Base-by-base conservation (phyloP, 2,329 filamentous ascomycete genomes). In the Purpureocillium takamizusanense region DNA sequence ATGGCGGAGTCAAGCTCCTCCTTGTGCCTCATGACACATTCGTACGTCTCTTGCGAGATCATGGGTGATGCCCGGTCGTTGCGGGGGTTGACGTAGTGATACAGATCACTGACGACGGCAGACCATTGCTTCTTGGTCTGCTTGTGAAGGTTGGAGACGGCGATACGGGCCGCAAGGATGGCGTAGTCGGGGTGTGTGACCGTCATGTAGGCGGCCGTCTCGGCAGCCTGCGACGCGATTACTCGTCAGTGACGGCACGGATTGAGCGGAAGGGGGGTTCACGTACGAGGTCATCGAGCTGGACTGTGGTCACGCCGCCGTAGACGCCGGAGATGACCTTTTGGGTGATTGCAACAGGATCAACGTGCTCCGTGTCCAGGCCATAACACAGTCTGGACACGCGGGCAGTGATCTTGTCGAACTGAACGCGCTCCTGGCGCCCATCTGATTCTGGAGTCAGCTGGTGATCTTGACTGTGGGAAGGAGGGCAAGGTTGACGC, bases 41-140 rank as follows among this genome's bases (percentile, higher is more conserved):
- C 86, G 61, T 95, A 95, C 35, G 85, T 94, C 52, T 84, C 72
- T 56, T 90, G 70, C 32, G 90, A 88, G 57, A 98, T 97, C 92
- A 98, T 98, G 41, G 92, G 90, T 36, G 89, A 90, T 7, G 74
- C 60, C 51, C 74, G 82, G 46, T 72, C 69, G 65, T 95, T 98
- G 70, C 86, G 94, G 45, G 90, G 88, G 70, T 98, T 98, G 65
- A 94, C 72, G 64, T 95, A 98, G 70, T 92, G 76, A 69, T 90
- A 95, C 31, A 98, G 79, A 56, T 98, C 92, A 53, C 79, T 82
- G 53, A 98, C 77, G 43, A 98, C 92, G 36, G 86, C 74, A n/a
- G 92, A 97, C 72, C 94, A 98, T 62, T 97, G 90, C 76, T 98
- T 98, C 78, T 97, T 97, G 48, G 92, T 98, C 76, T 98, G 92